These are phyloP conservation scores for Zygoascus tannicola DNA, from an alignment of 805 yeast genomes.

Conservation along the genomic window DNA sequence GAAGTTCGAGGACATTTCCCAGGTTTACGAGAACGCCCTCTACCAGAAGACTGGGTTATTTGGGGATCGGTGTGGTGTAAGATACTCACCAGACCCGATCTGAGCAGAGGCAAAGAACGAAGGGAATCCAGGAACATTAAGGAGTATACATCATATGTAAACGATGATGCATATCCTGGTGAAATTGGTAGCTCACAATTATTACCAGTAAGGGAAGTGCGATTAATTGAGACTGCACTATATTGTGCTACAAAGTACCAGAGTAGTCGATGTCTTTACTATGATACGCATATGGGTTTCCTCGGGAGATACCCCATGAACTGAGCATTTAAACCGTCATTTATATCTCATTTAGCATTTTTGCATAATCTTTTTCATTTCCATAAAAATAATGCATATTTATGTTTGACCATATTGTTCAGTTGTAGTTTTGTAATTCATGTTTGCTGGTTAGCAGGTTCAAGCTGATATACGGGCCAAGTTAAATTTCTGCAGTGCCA, in stretches of 20 bases:
- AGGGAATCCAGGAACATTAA: background rate
- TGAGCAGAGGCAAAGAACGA: background rate
- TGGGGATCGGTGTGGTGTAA: slow-evolving; percentile 17
- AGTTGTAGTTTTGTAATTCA: no score
- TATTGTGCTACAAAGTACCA: slow-evolving; percentile 4
- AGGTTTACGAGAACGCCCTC: slow-evolving; percentile 13
- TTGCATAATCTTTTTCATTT: no score
- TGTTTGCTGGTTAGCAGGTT: no score
- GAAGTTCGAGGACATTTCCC: slow-evolving; percentile 11
- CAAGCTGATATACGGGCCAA: no score
- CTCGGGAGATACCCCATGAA: background rate
- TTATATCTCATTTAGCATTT: no score
- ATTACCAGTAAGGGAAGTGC: slow-evolving; percentile 9
- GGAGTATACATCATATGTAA: slow-evolving; percentile 8
- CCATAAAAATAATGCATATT: no score
- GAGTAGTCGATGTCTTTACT: background rate
- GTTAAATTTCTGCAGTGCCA: no score
- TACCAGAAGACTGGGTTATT: slow-evolving; percentile 18
- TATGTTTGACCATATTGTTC: no score
- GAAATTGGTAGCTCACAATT: slow-evolving; percentile 9
- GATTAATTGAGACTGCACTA: slow-evolving; percentile 11
- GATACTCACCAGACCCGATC: slow-evolving; percentile 3
- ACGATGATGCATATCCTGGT: slow-evolving; percentile 17
- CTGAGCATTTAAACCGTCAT: no score
- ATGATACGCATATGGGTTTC: background rate